Base-by-base conservation (phyloP, 306 rosid species). In the Citrullus amarus region DNA sequence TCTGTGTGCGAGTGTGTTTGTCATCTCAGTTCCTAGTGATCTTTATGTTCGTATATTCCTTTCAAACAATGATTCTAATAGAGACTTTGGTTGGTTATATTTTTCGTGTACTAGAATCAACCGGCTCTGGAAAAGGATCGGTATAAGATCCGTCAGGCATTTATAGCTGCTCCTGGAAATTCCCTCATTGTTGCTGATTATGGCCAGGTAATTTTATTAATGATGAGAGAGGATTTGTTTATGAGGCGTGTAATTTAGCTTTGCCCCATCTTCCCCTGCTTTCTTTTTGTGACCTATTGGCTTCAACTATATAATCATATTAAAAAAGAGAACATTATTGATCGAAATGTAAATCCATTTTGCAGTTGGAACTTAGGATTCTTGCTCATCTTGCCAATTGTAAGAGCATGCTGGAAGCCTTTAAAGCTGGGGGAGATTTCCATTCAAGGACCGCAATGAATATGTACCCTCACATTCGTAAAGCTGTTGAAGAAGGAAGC, bases 401-500 rank as follows among this genome's bases (percentile, higher is more conserved):
- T 83, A 88, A 87, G 90, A 93, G 98, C 90, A 94, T 94, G 98
- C 83, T 90, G 87, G 96, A 89, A 50, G 98, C 97, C 71, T 94
- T 94, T 81, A 81, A 85, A 90, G 97, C 96, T 66, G 98, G 98
- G 60, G 97, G 98, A 78, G 98, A 94, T 89, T 94, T 94, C 86
- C 98, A 94, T 88, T 94, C 98, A 22, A 90, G 98, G 83, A 94
- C 98, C 9, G 98, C 98, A 58, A 87, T 94, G 98, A 94, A 92
- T 84, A 94, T 94, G 98, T 94, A 94, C 75, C 95, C 96, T 25
- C 91, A 92, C 85, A 92, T 94, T 84, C 92, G 92, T 58, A 87
- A 94, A 80, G 98, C 98, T 12, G 84, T 94, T 78, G 90, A 88
- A 74, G 79, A 85, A 30, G 86, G 85, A 81, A 70, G 89, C 76